These are phyloP conservation scores for Cercospora beticola DNA, from an alignment of 2,329 filamentous ascomycete species.

Conservation along the genomic window DNA sequence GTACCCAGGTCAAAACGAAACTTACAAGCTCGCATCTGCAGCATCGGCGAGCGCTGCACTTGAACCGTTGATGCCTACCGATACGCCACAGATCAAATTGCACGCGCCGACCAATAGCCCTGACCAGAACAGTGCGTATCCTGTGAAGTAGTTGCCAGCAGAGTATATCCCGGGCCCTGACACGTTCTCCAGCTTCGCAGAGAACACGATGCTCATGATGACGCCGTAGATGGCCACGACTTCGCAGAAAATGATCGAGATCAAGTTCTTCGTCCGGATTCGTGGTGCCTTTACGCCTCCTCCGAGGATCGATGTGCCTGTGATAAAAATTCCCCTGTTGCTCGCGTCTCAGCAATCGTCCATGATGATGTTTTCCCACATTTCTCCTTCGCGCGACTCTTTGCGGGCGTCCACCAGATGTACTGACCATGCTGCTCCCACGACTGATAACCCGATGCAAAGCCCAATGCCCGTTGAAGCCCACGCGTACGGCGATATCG, in stretches of 20 bases:
- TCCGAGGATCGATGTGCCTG: conserved; percentile 93
- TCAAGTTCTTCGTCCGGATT: conserved; percentile 98
- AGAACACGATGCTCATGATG: conserved; percentile 99
- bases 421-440: conserved; percentile 88
- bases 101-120: conserved; percentile 92
- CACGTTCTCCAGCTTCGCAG: conserved; percentile 74
- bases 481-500: conserved; percentile 92
- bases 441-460: conserved; percentile 93
- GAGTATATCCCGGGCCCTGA: conserved; percentile 66
- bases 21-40: conserved; percentile 83
- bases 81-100: conserved; percentile 93
- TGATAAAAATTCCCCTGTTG: conserved; percentile 95
- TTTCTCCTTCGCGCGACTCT: neutral
- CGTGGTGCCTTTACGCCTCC: conserved; percentile 94
- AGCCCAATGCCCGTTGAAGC: conserved; percentile 85
- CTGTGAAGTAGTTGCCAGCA: conserved; percentile 84
- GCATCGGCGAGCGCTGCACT: conserved; percentile 95
- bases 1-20: conserved; percentile 24
- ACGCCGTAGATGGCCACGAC: conserved; percentile 99
- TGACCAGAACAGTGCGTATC: conserved; percentile 93
- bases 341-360: conserved; percentile 23
- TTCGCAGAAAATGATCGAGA: conserved; percentile 99
- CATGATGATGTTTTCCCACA: neutral
- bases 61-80: conserved; percentile 96
- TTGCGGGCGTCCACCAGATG: neutral